These are phyloP conservation scores for Acanthochlamys bracteata DNA, from an alignment of 106 monocot genomes.

Conservation along the genomic window DNA sequence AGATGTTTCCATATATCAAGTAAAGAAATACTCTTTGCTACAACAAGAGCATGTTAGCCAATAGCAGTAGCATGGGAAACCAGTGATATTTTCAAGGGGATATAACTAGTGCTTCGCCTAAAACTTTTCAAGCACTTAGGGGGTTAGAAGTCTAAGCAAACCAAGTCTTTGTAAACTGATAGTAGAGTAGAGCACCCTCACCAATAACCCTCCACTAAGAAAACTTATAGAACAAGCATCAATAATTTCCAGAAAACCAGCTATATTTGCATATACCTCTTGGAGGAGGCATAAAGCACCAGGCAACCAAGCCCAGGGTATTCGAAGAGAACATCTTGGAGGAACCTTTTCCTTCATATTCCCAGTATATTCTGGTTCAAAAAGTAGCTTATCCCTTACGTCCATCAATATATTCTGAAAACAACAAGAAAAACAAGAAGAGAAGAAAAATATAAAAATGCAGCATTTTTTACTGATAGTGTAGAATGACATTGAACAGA, in stretches of 20 bases:
- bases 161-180: too few species aligned
- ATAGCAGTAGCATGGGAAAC: too few species aligned
- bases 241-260: neutral
- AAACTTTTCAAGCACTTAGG: too few species aligned
- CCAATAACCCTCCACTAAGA: too few species aligned
- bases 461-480: neutral
- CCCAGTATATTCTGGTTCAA: constrained; percentile 90
- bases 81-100: too few species aligned
- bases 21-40: too few species aligned
- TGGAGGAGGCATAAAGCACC: constrained; percentile 73
- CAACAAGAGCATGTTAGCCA: too few species aligned
- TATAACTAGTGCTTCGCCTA: too few species aligned
- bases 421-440: neutral
- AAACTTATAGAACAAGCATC: too few species aligned
- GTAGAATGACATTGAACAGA: neutral
- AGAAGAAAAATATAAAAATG: neutral
- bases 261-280: constrained; percentile 37
- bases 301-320: constrained; percentile 86
- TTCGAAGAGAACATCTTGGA: constrained; percentile 61
- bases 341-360: constrained; percentile 68
- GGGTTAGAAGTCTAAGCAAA: too few species aligned
- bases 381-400: constrained; percentile 94
- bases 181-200: too few species aligned
- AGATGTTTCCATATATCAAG: too few species aligned
- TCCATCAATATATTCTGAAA: constrained; percentile 83